Percentiles rank a stretch among this genome's conserved stretches.
Conservation (phyloP, 208 protist species). For the Willaertia magna region DNA sequence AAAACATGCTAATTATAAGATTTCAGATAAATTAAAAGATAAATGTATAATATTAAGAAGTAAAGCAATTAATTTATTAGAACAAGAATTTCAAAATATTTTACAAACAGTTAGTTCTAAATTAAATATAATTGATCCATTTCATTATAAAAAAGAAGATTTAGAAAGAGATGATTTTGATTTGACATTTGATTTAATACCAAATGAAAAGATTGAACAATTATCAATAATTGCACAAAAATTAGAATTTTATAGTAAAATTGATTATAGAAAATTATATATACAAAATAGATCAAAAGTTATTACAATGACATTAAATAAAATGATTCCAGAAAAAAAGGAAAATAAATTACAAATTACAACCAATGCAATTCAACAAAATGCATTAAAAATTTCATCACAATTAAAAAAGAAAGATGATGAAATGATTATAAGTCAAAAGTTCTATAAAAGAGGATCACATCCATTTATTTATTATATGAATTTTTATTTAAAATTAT, state of each 20-base stretch:
- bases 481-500: background rate
- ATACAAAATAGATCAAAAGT: background rate
- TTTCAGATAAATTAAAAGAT: background rate
- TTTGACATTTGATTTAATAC: background rate
- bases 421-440: background rate
- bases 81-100: background rate
- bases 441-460: background rate
- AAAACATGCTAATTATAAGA: background rate
- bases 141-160: background rate
- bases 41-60: background rate
- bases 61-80: background rate
- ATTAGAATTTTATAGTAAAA: background rate
- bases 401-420: background rate
- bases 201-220: background rate
- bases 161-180: background rate
- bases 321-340: background rate
- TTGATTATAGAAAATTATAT: background rate
- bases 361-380: background rate
- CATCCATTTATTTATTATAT: background rate
- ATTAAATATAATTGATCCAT: background rate
- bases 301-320: background rate
- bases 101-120: background rate
- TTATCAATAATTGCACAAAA: background rate
- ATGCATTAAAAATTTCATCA: background rate
- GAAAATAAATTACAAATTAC: background rate